Percentiles rank a stretch among this genome's conserved stretches.
Evolutionary conservation across 1,284 basidiomycete genomes (phyloP).

Genomic region (Tilletiopsis washingtonensis): DNA sequence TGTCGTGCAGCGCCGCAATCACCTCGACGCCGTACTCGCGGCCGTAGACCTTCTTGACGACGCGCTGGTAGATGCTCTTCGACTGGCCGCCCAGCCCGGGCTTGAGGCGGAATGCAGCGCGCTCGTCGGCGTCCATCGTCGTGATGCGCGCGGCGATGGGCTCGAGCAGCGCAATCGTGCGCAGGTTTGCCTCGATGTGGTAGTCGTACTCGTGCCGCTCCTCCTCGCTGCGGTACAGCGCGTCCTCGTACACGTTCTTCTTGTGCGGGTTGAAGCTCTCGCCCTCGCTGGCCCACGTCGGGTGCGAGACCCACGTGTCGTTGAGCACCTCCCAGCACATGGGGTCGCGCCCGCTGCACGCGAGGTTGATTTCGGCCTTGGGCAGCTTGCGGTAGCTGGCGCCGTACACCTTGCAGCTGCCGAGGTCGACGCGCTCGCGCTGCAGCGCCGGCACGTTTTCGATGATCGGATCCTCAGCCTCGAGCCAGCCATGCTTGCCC

Average conservation of each 20-base stretch:
- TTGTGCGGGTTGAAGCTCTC: conserved; percentile 90
- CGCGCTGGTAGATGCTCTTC: conserved; percentile 82
- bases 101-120: conserved; percentile 72
- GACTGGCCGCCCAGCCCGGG: conserved; percentile 81
- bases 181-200: conserved; percentile 81
- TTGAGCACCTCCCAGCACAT: conserved; percentile 91
- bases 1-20: conserved; percentile 83
- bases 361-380: conserved; percentile 72
- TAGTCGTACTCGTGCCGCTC: conserved; percentile 98
- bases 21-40: conserved; percentile 73
- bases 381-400: conserved; percentile 90
- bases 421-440: conserved; percentile 44
- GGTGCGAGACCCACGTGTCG: conserved; percentile 67
- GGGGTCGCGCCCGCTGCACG: conserved; percentile 88
- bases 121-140: conserved; percentile 82
- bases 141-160: conserved; percentile 79
- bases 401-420: conserved; percentile 54
- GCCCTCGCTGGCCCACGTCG: conserved; percentile 92
- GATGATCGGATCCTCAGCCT: conserved; percentile 49
- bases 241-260: conserved; percentile 95
- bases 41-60: conserved; percentile 92
- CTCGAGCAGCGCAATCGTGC: conserved; percentile 87
- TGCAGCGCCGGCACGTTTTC: conserved; percentile 49
- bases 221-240: conserved; percentile 91
- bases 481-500: conserved; percentile 58